phyloP scores from a whole-genome alignment of 106 monocot genomes.

The Dactylorhiza incarnata region DNA sequence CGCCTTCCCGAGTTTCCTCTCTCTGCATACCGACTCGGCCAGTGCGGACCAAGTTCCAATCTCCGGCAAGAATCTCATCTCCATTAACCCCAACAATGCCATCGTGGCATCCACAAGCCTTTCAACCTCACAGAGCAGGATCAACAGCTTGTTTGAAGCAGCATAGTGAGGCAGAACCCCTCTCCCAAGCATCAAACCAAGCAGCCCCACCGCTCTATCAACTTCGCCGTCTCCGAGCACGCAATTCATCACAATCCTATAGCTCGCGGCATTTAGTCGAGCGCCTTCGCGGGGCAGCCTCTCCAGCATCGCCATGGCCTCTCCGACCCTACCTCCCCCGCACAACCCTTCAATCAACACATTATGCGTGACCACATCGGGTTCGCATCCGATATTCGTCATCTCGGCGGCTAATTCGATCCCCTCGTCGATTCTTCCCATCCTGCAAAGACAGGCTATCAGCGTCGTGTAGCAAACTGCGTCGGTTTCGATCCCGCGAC shows the following conservation, averaged over 20 bases:
- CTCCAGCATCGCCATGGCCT: conserved; percentile 64
- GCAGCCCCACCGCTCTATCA: conserved; percentile 49
- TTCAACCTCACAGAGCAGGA: conserved; percentile 52
- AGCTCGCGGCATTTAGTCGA: conserved; percentile 63
- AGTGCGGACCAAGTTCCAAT: conserved; percentile 43
- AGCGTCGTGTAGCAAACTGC: conserved; percentile 65
- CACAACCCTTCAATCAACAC: conserved; percentile 68
- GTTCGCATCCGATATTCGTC: conserved; percentile 40
- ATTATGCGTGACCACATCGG: conserved; percentile 63
- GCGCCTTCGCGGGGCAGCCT: conserved; percentile 40
- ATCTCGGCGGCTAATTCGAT: conserved; percentile 65
- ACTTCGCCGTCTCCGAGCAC: conserved; percentile 38
- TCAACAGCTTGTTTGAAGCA: conserved; percentile 65
- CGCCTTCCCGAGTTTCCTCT: conserved; percentile 48
- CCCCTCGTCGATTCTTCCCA: conserved; percentile 50
- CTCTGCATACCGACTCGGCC: conserved; percentile 37
- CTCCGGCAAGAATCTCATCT: conserved; percentile 63
- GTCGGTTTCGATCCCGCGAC: conserved; percentile 35
- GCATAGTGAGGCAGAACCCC: conserved; percentile 73
- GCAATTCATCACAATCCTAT: conserved; percentile 81
- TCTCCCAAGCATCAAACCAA: conserved; percentile 64
- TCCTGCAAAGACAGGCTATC: conserved; percentile 49
- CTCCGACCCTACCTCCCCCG: conserved; percentile 35
- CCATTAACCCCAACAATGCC: conserved; percentile 54
- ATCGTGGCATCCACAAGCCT: conserved; percentile 53